Conservation (phyloP, 768 basidiomycete genomes). For the Panaeolus cyanescens region DNA sequence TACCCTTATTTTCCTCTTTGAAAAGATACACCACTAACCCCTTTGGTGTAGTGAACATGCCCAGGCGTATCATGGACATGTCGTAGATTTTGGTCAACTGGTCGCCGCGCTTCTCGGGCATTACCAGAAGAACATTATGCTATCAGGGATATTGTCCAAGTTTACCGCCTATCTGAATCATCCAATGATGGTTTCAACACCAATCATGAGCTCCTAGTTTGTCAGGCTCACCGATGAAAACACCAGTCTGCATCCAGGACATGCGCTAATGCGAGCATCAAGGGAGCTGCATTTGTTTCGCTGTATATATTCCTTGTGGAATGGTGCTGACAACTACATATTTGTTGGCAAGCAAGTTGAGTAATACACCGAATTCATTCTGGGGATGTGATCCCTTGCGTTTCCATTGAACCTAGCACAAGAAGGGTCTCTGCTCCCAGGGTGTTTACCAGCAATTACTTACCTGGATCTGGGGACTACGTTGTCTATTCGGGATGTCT, state of each 20-base stretch:
- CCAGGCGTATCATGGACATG: not conserved
- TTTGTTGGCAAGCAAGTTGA: not conserved
- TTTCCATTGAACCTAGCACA: not conserved
- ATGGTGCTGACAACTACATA: not conserved
- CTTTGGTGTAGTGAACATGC: not conserved
- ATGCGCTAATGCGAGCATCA: too few species aligned
- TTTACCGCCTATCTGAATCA: too few species aligned
- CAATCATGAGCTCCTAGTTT: too few species aligned
- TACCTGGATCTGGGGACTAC: not conserved
- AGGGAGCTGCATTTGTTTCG: not conserved
- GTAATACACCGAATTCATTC: not conserved
- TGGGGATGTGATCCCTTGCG: not conserved
- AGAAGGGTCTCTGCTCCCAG: not conserved
- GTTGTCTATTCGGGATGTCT: not conserved
- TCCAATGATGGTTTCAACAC: too few species aligned
- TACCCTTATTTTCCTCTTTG: not conserved
- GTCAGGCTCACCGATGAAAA: too few species aligned
- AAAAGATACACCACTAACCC: not conserved
- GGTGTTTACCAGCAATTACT: not conserved
- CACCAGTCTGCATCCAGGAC: too few species aligned
- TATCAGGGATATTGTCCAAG: too few species aligned
- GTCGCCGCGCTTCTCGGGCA: not conserved
- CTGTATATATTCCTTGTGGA: not conserved
- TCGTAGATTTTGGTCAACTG: too few species aligned
- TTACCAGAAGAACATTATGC: not conserved